Evolutionary conservation across 768 basidiomycete genomes (phyloP), one percentile per base, ranked within the genome.

Genomic region (Saitozyma podzolica): DNA sequence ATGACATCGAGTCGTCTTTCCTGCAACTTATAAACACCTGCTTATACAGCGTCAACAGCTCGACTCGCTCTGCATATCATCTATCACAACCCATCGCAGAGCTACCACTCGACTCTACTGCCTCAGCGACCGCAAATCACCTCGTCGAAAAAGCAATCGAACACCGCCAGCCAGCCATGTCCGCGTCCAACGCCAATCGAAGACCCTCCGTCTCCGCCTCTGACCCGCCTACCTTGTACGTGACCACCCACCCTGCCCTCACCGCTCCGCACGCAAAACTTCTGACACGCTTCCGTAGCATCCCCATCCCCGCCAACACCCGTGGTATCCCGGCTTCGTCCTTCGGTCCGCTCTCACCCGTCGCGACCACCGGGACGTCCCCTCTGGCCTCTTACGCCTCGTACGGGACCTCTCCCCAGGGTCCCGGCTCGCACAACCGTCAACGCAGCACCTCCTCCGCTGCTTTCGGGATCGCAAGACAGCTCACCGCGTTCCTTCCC

Each of bases 231-330:
- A 69, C 51, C 53, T 75, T 63, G 79, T 80, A 61, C 65, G 79
- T 68, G 10, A 2, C 29, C n/a, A 13, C 41, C 29, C n/a, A 13
- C 41, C 39, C 7, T 20, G n/a, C 37, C 20, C 37, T n/a, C 42
- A 29, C 29, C 29, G 9, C 20, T 29, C 37, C 48, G 9, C 10
- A 37, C 9, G 14, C n/a, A 0, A 20, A 10, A 8, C 6, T 20
- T 37, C 52, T 50, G 19, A 56, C 49, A 9, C 13, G n/a, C n/a
- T 6, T 11, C n/a, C 17, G 45, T 50, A 80, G 79, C 57, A 78
- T 80, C 52, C 78, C 79, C 8, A 80, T 80, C 62, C 79, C 79
- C 41, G 63, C 72, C 61, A 73, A 78, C 72, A 70, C 79, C 47
- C 65, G 71, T 37, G 68, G 72, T 47, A 54, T 78, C 54, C 70